Evolutionary conservation across 2,329 filamentous ascomycete species (phyloP), one percentile per base, ranked within the genome.

Genomic region (Trichothecium sympodiale): DNA sequence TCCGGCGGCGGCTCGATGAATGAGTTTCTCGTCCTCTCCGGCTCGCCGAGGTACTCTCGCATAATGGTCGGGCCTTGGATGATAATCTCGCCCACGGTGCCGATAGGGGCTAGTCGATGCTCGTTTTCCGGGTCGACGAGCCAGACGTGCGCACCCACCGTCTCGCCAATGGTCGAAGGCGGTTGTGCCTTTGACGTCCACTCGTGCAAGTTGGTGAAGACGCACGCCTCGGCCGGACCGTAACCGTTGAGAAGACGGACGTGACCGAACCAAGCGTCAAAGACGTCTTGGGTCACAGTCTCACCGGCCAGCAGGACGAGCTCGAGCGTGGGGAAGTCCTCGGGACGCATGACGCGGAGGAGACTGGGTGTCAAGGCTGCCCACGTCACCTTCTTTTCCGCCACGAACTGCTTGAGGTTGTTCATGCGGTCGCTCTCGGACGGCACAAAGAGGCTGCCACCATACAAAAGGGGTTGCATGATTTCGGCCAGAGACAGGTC

Each of bases 31-130:
- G 62, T 54, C 3, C 12, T 10, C 20, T 39, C 28, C 23, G 46
- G 3, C 8, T 49, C 41, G 35, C 65, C 62, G n/a, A 69, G 49
- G 38, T 73, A 74, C 25, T 66, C 65, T 27, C 60, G 52, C 17
- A 62, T 63, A 13, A 73, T n/a, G n/a, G 37, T 43, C 16, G 67
- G 67, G 1, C 41, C 43, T 23, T 45, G 38, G 15, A 45, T 35
- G 17, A 41, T 26, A 15, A 45, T 31, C 31, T 45, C 43, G 6
- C 43, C 41, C 3, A 40, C n/a, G 8, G 27, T 33, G 10, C 43
- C 43, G 14, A 42, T 17, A 15, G 43, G 43, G 3, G 36, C 36
- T 2, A 40, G 30, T 2, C 31, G 26, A 13, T 37, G n/a, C 14
- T 31, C 18, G 20, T 44, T 25, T 3, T 38, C 25, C 8, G 33